Conservation (phyloP, 2,329 filamentous ascomycete species). For the Colletotrichum orchidophilum region DNA sequence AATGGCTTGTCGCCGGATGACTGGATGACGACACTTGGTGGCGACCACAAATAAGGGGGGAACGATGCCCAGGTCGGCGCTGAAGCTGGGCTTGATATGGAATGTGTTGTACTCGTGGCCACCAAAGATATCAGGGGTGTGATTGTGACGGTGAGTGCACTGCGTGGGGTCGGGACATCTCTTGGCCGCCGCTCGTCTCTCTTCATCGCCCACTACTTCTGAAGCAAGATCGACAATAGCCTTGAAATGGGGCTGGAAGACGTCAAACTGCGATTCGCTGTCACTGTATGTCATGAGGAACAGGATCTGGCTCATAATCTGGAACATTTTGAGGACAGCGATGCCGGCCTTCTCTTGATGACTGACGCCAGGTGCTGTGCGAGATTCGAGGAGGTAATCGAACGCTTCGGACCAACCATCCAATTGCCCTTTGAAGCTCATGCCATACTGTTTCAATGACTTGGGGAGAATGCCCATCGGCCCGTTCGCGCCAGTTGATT, state of each 20-base stretch:
- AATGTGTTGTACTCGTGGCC: constrained; percentile 54
- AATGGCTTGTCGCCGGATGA: constrained; percentile 67
- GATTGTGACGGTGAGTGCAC: constrained; percentile 53
- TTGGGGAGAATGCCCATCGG: constrained; percentile 63
- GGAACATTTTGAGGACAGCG: constrained; percentile 69
- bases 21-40: constrained; percentile 70
- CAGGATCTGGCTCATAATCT: constrained; percentile 65
- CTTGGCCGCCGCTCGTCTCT: constrained; percentile 57
- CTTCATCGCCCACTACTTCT: constrained; percentile 69
- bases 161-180: constrained; percentile 54
- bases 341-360: constrained; percentile 68
- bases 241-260: constrained; percentile 60
- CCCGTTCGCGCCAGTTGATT: constrained; percentile 54
- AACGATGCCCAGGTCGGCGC: constrained; percentile 71
- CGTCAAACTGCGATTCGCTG: constrained; percentile 67
- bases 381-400: constrained; percentile 60
- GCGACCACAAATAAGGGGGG: constrained; percentile 73
- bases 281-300: constrained; percentile 70
- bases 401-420: constrained; percentile 66
- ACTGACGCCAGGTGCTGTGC: constrained; percentile 57
- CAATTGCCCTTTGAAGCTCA: constrained; percentile 59
- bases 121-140: constrained; percentile 48
- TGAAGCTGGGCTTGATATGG: constrained; percentile 70
- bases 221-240: constrained; percentile 65
- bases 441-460: constrained; percentile 57